Evolutionary conservation across 768 basidiomycete genomes (phyloP).

Genomic region (Auriscalpium microsporum): DNA sequence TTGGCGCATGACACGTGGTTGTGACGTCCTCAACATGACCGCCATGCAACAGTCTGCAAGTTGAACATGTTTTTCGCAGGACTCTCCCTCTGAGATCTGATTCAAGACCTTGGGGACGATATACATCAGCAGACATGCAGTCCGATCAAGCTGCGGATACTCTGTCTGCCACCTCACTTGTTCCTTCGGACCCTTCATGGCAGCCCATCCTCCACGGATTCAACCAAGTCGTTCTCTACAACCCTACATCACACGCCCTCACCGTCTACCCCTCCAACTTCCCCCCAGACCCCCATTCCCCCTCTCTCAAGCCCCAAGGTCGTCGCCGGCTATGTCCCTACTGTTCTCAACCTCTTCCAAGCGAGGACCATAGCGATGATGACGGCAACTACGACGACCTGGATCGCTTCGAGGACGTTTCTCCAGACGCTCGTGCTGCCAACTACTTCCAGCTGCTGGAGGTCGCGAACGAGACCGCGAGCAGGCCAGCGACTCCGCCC

Average conservation of each 20-base stretch:
- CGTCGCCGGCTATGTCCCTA: constrained; percentile 50
- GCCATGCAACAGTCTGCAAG: too few relatives aligned
- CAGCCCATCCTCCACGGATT: constrained; percentile 75
- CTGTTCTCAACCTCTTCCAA: constrained; percentile 55
- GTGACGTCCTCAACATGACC: too few relatives aligned
- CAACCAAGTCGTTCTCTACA: constrained; percentile 83
- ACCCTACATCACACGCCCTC: constrained; percentile 76
- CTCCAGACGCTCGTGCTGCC: constrained; percentile 43
- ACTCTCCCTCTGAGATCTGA: too few relatives aligned
- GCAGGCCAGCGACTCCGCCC: constrained; percentile 44
- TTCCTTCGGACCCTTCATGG: constrained; percentile 38
- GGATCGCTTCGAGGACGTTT: constrained; percentile 11
- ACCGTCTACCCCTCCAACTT: constrained; percentile 38
- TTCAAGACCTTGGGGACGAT: too few relatives aligned
- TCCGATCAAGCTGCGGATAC: too few relatives aligned
- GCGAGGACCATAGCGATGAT: constrained; percentile 20
- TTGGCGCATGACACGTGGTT: too few relatives aligned
- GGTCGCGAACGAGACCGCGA: constrained; percentile 57
- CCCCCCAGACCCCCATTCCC: constrained; percentile 1
- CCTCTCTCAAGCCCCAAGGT: constrained; percentile 1
- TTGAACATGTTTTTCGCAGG: too few relatives aligned
- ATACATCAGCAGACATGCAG: too few relatives aligned
- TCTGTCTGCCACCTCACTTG: too few relatives aligned
- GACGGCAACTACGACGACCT: constrained; percentile 22
- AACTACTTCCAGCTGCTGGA: constrained; percentile 80